phyloP scores from a whole-genome alignment of 306 rosid genomes.

The Luffa aegyptiaca region DNA sequence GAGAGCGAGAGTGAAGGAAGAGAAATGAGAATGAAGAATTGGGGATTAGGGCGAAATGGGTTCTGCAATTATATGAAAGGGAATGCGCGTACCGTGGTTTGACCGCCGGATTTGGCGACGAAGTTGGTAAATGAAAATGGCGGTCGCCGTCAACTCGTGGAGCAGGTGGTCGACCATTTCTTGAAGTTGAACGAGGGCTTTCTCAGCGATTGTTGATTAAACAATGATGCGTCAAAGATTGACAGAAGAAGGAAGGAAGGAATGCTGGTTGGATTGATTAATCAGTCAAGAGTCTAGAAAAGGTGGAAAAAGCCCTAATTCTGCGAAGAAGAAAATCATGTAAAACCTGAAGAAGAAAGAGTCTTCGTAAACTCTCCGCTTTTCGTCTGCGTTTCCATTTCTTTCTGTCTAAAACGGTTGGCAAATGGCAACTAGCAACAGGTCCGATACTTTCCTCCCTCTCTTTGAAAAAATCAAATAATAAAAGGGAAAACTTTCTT shows the following conservation, averaged over 20 bases:
- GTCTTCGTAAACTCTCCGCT: neutral
- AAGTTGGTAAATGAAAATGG: neutral
- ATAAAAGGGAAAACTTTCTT: neutral
- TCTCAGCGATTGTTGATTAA: neutral
- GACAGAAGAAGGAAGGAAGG: neutral
- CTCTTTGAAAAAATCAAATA: neutral
- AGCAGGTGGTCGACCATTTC: neutral
- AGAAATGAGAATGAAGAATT: neutral
- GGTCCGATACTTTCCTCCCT: neutral
- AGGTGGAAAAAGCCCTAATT: neutral
- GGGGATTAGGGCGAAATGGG: neutral
- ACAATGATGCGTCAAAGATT: neutral
- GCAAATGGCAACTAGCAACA: neutral
- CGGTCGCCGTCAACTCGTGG: neutral
- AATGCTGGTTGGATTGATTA: neutral
- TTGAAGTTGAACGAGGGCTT: neutral
- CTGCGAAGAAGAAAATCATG: neutral
- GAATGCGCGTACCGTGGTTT: conserved; percentile 11
- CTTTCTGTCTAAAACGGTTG: neutral
- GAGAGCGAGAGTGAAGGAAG: neutral
- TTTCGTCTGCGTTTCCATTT: neutral
- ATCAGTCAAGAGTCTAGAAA: neutral
- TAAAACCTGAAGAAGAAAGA: neutral
- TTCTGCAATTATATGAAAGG: neutral
- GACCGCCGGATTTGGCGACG: neutral